Conservation (phyloP, 306 rosid species). For the Lathyrus aphaca region DNA sequence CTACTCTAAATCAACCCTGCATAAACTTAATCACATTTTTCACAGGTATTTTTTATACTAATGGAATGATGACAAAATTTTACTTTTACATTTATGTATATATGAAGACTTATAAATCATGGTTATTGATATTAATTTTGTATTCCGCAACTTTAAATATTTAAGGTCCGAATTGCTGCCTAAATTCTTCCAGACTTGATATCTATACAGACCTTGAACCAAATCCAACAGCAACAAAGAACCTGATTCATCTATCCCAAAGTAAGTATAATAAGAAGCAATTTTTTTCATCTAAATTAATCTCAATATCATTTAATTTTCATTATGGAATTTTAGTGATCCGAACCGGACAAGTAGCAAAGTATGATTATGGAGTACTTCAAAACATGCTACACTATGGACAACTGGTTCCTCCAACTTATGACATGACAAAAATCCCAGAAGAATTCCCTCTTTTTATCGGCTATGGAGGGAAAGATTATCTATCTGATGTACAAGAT, state of each 20-base stretch:
- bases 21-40: constrained; percentile 48
- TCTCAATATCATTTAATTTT: background rate
- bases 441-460: constrained; percentile 62
- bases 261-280: constrained; percentile 50
- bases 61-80: background rate
- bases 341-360: constrained; percentile 51
- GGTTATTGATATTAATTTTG: background rate
- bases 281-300: background rate
- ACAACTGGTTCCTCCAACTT: constrained; percentile 58
- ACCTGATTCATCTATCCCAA: constrained; percentile 77
- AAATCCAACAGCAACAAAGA: constrained; percentile 77
- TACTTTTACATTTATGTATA: background rate
- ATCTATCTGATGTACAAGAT: constrained; percentile 52
- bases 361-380: constrained; percentile 53
- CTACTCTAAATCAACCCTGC: constrained; percentile 55
- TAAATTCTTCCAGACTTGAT: constrained; percentile 56
- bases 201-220: constrained; percentile 59
- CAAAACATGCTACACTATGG: constrained; percentile 55
- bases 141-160: background rate
- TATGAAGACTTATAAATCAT: background rate
- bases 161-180: constrained; percentile 77
- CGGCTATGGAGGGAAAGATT: constrained; percentile 57
- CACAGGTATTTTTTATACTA: constrained; percentile 56
- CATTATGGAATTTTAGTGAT: constrained; percentile 51
- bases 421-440: constrained; percentile 57